Percentiles rank a stretch among this genome's conserved stretches.
Evolutionary conservation across 805 yeast species (phyloP).

Genomic region (Ascoidea tarda): DNA sequence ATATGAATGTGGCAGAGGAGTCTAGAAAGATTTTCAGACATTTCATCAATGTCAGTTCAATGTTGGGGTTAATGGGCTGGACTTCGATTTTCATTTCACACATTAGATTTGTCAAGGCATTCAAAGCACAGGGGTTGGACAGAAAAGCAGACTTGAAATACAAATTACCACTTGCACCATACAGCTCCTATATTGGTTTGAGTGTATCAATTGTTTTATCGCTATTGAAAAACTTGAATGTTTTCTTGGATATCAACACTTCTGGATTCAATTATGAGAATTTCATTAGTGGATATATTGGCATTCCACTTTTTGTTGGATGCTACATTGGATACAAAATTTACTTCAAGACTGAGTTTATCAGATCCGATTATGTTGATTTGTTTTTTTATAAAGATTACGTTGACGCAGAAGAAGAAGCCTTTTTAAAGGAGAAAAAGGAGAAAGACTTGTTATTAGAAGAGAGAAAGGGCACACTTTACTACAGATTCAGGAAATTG

Average conservation of each 20-base stretch:
- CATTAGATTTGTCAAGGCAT: conserved; percentile 29
- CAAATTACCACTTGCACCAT: conserved; percentile 24
- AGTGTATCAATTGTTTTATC: conserved; percentile 38
- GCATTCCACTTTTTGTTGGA: conserved; percentile 32
- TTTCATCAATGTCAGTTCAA: conserved; percentile 30
- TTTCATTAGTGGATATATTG: conserved; percentile 70
- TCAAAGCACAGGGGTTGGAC: conserved; percentile 27
- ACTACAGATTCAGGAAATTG: neutral
- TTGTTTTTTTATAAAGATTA: conserved; percentile 29
- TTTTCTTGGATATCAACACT: conserved; percentile 33
- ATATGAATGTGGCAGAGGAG: conserved; percentile 26
- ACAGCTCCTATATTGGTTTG: conserved; percentile 30
- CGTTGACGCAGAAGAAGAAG: conserved; percentile 26
- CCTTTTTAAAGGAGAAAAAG: conserved; percentile 1
- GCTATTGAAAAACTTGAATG: conserved; percentile 59
- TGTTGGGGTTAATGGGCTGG: conserved; percentile 33
- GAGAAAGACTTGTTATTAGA: neutral
- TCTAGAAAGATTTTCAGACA: conserved; percentile 24
- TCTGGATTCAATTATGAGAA: conserved; percentile 38
- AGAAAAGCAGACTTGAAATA: conserved; percentile 37
- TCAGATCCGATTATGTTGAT: conserved; percentile 22
- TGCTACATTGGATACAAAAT: conserved; percentile 22
- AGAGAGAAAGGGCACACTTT: neutral
- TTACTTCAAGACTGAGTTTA: conserved; percentile 7
- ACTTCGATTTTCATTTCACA: conserved; percentile 27